Evolutionary conservation across 768 basidiomycete genomes (phyloP), one percentile per base, ranked within the genome.

Genomic region (Rhizopogon salebrosus): DNA sequence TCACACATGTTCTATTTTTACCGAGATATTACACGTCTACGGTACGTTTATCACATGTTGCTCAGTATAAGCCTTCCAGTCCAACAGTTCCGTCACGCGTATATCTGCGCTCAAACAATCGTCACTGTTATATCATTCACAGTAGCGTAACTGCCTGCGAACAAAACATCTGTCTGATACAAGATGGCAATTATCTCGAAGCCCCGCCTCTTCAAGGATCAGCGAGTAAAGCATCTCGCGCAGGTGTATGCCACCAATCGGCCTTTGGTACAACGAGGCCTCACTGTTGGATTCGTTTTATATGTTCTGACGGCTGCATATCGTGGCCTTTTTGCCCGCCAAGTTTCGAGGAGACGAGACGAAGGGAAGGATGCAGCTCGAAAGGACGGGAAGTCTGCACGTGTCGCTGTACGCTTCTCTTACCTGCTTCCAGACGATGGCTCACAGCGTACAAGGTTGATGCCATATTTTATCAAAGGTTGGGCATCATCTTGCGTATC

Each of bases 391-490:
- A 82, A 77, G 61, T 69, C 78, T 23, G 71, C 80, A 4, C 77
- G 79, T 56, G 89, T 92, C 31, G 88, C 88, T 29, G 90, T 90
- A 58, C 64, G 84, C 70, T 26, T 50, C 36, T 42, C 39, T 20
- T 11, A 31, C 18, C 36, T 29, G n/a, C 13, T 7, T 23, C 50
- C 14, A 4, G 39, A 22, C 36, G 37, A 10, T 16, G 3, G n/a
- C 16, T 51, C 43, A 43, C 41, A 41, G 13, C 9, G 1, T 36
- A 13, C 43, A 61, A 93, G 86, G 87, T 95, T n/a, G 95, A 98
- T 67, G 89, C 89, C 2, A 66, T 91, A 18, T 98, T 98, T 72
- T 95, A 93, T 62, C 78, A 84, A 55, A 82, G 92, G 8, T 78
- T 99, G 18, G 77, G 80, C 22, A 70, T 71, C 27, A 85, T 99